These are phyloP conservation scores for Nemania sp. DNA, from an alignment of 2,329 filamentous ascomycete genomes.

Conservation along the genomic window DNA sequence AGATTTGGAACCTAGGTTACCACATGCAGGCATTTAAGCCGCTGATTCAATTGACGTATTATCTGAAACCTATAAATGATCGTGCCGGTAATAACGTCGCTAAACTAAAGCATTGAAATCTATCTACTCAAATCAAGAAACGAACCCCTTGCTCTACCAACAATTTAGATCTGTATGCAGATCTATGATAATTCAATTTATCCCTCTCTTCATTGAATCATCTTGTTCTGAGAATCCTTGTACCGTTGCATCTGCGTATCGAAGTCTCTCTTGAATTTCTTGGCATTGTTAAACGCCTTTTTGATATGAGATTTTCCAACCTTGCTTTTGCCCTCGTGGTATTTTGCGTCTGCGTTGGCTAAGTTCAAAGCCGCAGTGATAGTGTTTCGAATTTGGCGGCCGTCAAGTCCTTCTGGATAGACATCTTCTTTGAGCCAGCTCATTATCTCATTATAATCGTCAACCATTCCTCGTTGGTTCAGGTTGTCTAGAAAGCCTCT, in stretches of 20 bases:
- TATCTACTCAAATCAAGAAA: too few relatives aligned
- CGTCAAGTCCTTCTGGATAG: conserved; percentile 3
- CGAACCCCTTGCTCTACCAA: too few relatives aligned
- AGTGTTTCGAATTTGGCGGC: conserved; percentile 3
- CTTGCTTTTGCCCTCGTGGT: neutral
- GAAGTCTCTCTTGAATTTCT: conserved; percentile 13
- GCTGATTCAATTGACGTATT: too few relatives aligned
- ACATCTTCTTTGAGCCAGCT: conserved; percentile 8
- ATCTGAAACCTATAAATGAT: too few relatives aligned
- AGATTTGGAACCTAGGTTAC: too few relatives aligned
- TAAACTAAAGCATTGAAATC: too few relatives aligned
- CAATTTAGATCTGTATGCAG: too few relatives aligned
- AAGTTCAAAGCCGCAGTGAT: neutral
- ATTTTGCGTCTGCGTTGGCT: conserved; percentile 1
- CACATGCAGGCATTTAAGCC: too few relatives aligned
- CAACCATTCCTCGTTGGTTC: neutral
- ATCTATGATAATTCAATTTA: too few relatives aligned
- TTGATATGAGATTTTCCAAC: neutral
- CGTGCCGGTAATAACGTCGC: too few relatives aligned
- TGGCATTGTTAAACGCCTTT: conserved; percentile 4
- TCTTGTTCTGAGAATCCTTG: conserved; percentile 7
- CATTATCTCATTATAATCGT: conserved; percentile 3
- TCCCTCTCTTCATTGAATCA: conserved; percentile 6
- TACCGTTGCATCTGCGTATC: conserved; percentile 6
- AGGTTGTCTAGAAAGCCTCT: neutral